Evolutionary conservation across 805 yeast genomes (phyloP).

Genomic region (Candida loeiensis): DNA sequence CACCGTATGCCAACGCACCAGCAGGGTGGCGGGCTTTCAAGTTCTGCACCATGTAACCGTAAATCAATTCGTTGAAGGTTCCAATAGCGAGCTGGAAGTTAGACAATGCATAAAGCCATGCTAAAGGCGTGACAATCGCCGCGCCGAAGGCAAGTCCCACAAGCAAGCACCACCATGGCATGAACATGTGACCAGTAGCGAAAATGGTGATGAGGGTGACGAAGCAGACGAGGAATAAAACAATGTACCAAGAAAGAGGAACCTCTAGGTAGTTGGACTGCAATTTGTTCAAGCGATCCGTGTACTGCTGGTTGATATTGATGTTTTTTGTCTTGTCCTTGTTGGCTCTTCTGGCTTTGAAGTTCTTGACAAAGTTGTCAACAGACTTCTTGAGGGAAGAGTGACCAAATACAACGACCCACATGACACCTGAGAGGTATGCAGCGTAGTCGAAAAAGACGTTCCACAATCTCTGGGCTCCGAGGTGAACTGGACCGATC

Average conservation of each 20-base stretch:
- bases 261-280: slow-evolving; percentile 38
- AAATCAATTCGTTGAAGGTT: slow-evolving; percentile 23
- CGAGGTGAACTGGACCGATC: slow-evolving; percentile 23
- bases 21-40: slow-evolving; percentile 17
- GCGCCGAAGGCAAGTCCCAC: slow-evolving; percentile 22
- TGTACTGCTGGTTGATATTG: slow-evolving; percentile 19
- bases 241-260: slow-evolving; percentile 40
- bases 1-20: slow-evolving; percentile 23
- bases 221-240: slow-evolving; percentile 34
- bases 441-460: slow-evolving; percentile 26
- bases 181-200: slow-evolving; percentile 26
- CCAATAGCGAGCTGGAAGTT: slow-evolving; percentile 27
- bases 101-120: slow-evolving; percentile 24
- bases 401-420: slow-evolving; percentile 23
- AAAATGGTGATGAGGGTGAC: slow-evolving; percentile 30
- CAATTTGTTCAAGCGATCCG: slow-evolving; percentile 42
- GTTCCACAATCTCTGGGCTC: slow-evolving; percentile 25
- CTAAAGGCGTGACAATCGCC: slow-evolving; percentile 24
- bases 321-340: slow-evolving; percentile 5
- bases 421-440: slow-evolving; percentile 20
- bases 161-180: slow-evolving; percentile 19
- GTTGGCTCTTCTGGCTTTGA: slow-evolving; percentile 10
- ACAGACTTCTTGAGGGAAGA: slow-evolving; percentile 10
- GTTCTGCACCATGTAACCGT: slow-evolving; percentile 18
- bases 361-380: slow-evolving; percentile 6